These are phyloP conservation scores for Clonostachys chloroleuca DNA, from an alignment of 2,329 filamentous ascomycete genomes.

Conservation along the genomic window DNA sequence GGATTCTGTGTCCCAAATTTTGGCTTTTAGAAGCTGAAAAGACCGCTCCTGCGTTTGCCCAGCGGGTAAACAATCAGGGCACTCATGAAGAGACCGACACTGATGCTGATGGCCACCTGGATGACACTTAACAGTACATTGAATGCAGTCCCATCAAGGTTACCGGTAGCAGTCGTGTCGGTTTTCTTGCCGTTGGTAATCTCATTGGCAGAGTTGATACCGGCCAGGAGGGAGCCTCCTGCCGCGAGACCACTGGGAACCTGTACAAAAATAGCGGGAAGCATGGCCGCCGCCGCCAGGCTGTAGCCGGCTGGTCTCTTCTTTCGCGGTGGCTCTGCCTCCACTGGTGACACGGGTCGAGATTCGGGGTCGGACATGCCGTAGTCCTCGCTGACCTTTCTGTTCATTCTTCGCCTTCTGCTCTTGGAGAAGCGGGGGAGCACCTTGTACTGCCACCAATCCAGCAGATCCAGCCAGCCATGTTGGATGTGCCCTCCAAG, in stretches of 20 bases:
- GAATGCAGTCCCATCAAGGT: constrained; percentile 33
- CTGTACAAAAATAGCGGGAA: constrained; percentile 79
- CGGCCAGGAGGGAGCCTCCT: constrained; percentile 52
- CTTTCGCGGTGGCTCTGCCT: constrained; percentile 13
- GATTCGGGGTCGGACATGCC: constrained; percentile 25
- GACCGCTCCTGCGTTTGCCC: constrained; percentile 52
- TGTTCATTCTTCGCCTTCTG: constrained; percentile 7
- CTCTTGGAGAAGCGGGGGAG: constrained; percentile 18
- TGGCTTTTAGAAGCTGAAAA: constrained; percentile 44
- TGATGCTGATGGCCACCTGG: constrained; percentile 57
- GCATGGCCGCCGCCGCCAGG: constrained; percentile 77
- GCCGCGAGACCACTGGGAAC: constrained; percentile 60
- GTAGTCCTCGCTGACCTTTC: constrained; percentile 20
- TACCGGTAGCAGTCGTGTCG: constrained; percentile 16
- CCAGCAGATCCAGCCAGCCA: constrained; percentile 38
- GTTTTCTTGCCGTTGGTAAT: constrained; percentile 31
- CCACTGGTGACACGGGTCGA: constrained; percentile 10
- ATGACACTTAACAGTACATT: constrained; percentile 53
- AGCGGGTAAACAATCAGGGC: constrained; percentile 51
- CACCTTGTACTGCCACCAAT: constrained; percentile 45
- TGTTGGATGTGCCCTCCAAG: constrained; percentile 57
- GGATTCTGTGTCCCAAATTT: too few relatives aligned
- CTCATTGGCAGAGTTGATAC: constrained; percentile 51
- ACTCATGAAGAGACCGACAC: constrained; percentile 55
- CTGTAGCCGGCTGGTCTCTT: constrained; percentile 60